phyloP scores from a whole-genome alignment of 2,329 filamentous ascomycete genomes.

The Lecanicillium sp. region DNA sequence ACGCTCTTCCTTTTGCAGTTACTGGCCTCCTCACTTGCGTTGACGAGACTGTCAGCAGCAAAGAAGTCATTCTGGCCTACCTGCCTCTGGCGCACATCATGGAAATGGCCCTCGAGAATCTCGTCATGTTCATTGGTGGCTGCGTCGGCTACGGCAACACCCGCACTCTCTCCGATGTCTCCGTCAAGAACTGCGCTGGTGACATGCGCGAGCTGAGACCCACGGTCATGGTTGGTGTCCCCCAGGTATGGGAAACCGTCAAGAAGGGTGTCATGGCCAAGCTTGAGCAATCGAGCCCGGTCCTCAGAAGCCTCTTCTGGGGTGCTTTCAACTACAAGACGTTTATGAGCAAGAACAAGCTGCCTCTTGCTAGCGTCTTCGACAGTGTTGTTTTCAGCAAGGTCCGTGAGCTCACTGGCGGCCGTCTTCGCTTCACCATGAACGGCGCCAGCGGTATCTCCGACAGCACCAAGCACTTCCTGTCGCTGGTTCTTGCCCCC shows the following conservation, averaged over 20 bases:
- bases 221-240: slow-evolving; percentile 87
- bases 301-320: slow-evolving; percentile 75
- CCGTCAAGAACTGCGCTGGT: slow-evolving; percentile 81
- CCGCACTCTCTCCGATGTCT: slow-evolving; percentile 77
- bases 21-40: slow-evolving; percentile 76
- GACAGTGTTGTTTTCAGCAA: slow-evolving; percentile 87
- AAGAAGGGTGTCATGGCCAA: slow-evolving; percentile 86
- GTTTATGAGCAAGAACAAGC: slow-evolving; percentile 47
- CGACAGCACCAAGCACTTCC: slow-evolving; percentile 79
- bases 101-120: slow-evolving; percentile 92
- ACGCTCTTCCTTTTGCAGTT: slow-evolving; percentile 33
- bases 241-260: slow-evolving; percentile 94
- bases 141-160: slow-evolving; percentile 91
- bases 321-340: slow-evolving; percentile 52
- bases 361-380: slow-evolving; percentile 62
- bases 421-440: slow-evolving; percentile 80
- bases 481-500: slow-evolving; percentile 85
- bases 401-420: slow-evolving; percentile 84
- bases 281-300: slow-evolving; percentile 61
- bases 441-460: slow-evolving; percentile 91
- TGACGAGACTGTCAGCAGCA: slow-evolving; percentile 67
- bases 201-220: slow-evolving; percentile 90
- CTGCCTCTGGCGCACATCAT: slow-evolving; percentile 93
- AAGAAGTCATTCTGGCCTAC: slow-evolving; percentile 80
- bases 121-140: slow-evolving; percentile 81